phyloP scores from a whole-genome alignment of 1,284 basidiomycete genomes.

The Pseudozyma thailandica region DNA sequence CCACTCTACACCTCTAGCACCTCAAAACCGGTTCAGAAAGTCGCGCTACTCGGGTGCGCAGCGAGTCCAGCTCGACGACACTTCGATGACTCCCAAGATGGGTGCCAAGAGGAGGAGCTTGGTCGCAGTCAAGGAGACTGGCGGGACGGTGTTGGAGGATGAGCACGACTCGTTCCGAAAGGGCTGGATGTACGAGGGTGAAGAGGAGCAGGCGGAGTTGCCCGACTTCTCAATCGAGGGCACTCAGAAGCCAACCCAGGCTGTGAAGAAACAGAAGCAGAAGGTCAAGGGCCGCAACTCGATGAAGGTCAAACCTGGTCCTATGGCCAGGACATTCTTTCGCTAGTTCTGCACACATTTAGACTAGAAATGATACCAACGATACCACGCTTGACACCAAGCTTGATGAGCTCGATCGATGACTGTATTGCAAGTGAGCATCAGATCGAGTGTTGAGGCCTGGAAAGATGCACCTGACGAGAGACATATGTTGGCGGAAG shows the following conservation, averaged over 20 bases:
- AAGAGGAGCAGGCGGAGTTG: constrained; percentile 13
- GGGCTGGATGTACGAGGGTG: constrained; percentile 36
- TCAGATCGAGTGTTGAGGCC: background rate
- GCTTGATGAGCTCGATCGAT: background rate
- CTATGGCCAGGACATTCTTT: constrained; percentile 41
- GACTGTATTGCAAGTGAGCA: too few relatives aligned
- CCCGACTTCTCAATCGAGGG: constrained; percentile 42
- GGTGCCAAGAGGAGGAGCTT: constrained; percentile 1
- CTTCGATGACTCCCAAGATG: constrained; percentile 7
- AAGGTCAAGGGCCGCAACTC: constrained; percentile 12
- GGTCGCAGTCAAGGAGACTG: background rate
- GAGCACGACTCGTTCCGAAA: constrained; percentile 31
- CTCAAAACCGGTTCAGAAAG: constrained; percentile 1
- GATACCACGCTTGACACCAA: background rate
- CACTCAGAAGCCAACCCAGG: background rate
- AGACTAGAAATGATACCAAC: constrained; percentile 5
- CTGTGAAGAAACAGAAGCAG: constrained; percentile 9
- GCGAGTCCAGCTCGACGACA: constrained; percentile 11
- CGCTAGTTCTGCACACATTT: constrained; percentile 10
- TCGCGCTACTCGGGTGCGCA: constrained; percentile 44
- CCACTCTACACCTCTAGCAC: constrained; percentile 34
- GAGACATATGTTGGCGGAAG: constrained; percentile 50
- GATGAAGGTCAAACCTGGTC: constrained; percentile 35
- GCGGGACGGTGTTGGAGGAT: constrained; percentile 12
- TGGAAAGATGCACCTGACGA: constrained; percentile 29